Percentiles rank a stretch among this genome's conserved stretches.
Evolutionary conservation across 23 red algal species (phyloP).

Genomic region (Cyanidium caldarium): DNA sequence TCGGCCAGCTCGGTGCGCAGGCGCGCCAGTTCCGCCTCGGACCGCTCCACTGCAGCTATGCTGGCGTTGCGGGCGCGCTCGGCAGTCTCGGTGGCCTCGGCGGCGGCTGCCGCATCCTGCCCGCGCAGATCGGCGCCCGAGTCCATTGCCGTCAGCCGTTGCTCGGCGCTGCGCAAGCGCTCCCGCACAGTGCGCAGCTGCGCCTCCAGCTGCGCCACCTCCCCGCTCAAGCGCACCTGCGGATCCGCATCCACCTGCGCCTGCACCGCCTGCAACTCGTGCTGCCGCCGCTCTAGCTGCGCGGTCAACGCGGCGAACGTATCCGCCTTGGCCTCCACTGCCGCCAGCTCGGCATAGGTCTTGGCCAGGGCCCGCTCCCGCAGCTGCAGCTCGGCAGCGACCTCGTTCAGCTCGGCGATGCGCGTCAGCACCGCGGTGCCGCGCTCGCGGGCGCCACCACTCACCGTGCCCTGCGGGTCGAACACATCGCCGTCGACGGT

Average conservation of each 20-base stretch:
- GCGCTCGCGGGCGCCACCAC: slow-evolving; percentile 26
- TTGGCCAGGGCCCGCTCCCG: not conserved
- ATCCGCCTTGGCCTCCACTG: not conserved
- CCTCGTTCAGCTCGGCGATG: not conserved
- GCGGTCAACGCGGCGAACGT: not conserved
- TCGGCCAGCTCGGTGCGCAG: too few relatives aligned
- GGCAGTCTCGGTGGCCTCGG: not conserved
- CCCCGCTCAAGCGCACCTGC: not conserved
- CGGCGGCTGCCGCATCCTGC: not conserved
- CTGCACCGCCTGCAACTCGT: not conserved
- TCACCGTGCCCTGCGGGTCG: slow-evolving; percentile 75
- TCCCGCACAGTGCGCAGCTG: slow-evolving; percentile 15
- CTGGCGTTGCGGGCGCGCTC: too few relatives aligned
- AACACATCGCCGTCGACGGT: slow-evolving; percentile 81
- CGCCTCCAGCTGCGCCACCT: slow-evolving; percentile 5
- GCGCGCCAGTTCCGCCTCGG: too few relatives aligned
- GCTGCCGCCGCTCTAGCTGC: not conserved
- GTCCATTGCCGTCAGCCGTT: not conserved
- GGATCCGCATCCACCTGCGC: not conserved
- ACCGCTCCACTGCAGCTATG: too few relatives aligned
- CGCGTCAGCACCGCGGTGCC: not conserved
- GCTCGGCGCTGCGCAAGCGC: not conserved
- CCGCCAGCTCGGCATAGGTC: not conserved
- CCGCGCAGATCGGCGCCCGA: not conserved
- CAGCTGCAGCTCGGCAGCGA: not conserved